phyloP scores from a whole-genome alignment of 192 early-diverging fungal species.

The Podila clonocystis region DNA sequence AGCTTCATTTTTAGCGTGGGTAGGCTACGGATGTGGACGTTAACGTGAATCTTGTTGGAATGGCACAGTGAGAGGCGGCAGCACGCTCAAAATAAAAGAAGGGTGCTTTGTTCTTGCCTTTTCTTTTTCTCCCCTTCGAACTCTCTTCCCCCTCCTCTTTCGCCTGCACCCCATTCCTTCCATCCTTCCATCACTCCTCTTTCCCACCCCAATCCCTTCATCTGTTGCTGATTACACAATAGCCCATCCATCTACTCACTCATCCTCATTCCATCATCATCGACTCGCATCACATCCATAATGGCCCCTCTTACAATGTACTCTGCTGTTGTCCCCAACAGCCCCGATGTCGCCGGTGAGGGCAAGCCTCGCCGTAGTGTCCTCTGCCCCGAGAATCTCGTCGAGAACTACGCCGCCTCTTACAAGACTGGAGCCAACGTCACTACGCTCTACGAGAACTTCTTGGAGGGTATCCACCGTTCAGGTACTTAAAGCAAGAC shows the following conservation, averaged over 20 bases:
- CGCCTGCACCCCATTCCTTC: background rate
- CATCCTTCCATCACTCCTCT: background rate
- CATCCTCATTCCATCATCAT: background rate
- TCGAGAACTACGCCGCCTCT: constrained; percentile 57
- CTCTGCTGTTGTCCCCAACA: constrained; percentile 57
- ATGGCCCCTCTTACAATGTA: constrained; percentile 22
- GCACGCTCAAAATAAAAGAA: background rate
- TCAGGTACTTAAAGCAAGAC: constrained; percentile 50
- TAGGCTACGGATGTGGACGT: no score
- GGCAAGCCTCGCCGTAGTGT: constrained; percentile 60
- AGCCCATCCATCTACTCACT: background rate
- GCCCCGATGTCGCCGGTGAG: constrained; percentile 65
- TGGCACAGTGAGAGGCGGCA: no score
- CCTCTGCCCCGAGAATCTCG: constrained; percentile 57
- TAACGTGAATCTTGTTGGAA: no score
- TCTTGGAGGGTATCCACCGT: constrained; percentile 51
- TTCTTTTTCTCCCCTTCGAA: background rate
- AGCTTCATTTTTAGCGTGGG: no score
- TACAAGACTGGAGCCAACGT: constrained; percentile 15
- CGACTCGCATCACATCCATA: background rate
- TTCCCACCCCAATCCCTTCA: background rate
- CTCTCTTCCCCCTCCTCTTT: background rate
- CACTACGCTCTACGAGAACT: constrained; percentile 44
- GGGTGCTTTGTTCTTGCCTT: background rate
- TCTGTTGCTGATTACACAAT: background rate